Evolutionary conservation across 2,329 filamentous ascomycete genomes (phyloP), one percentile per base, ranked within the genome.

Genomic region (Plenodomus tracheiphilus): DNA sequence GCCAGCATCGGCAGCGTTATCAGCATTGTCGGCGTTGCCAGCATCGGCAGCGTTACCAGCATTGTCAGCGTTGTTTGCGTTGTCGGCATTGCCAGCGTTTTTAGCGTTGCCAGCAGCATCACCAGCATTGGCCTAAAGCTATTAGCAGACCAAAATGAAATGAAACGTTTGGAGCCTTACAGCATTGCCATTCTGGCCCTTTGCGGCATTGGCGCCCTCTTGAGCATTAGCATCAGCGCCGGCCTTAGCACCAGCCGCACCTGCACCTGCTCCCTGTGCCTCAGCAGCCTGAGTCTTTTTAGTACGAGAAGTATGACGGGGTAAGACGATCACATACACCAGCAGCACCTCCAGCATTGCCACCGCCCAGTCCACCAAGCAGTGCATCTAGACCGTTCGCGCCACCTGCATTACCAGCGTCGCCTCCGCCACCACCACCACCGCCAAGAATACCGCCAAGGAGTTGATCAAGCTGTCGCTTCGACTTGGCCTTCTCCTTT

Each of bases 391-490:
- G 25, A 6, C 19, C 46, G 20, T 34, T 40, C 11, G 46, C 39
- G 7, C 46, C 50, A 22, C 25, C 37, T 20, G 41, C 44, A 2
- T 32, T 48, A 28, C 43, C 47, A 45, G 37, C 35, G 21, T 46
- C 49, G 8, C 41, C 51, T 16, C 46, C 43, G 0, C 47, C 55
- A 32, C 47, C 47, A 16, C 37, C 52, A 16, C 30, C 49, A n/a
- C 49, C 54, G 35, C 56, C 62, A 9, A 51, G 50, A 16, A 66
- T 36, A 1, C 37, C 49, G 9, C 54, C 55, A 7, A 68, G 55
- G 21, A 68, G 44, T 37, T 62, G 55, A 36, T 65, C 64, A 25
- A 65, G 60, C 46, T 67, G 60, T 6, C 65, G 58, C 59, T 63
- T 68, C 17, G 49, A 56, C 32, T 43, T 47, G 11, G 56, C 21